phyloP scores from a whole-genome alignment of 2,329 filamentous ascomycete genomes.

The Huntiella bhutanensis region DNA sequence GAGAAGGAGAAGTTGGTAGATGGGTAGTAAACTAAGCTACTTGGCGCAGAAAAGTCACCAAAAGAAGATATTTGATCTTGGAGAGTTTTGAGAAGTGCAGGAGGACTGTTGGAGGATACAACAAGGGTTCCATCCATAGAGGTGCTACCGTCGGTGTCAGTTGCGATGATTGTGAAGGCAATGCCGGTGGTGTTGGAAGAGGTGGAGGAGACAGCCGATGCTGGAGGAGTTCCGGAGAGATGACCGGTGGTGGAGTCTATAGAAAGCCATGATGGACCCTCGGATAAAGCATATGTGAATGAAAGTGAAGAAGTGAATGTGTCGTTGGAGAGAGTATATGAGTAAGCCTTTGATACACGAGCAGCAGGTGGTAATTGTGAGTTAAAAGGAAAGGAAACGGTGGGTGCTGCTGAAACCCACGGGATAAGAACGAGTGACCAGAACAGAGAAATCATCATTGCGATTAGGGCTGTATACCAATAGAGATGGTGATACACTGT shows the following conservation, averaged over 20 bases:
- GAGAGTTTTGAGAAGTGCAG: slow-evolving; percentile 35
- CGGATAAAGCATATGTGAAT: slow-evolving; percentile 48
- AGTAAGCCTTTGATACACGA: slow-evolving; percentile 45
- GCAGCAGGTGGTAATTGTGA: slow-evolving; percentile 69
- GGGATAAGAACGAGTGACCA: slow-evolving; percentile 16
- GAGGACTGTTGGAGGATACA: slow-evolving; percentile 39
- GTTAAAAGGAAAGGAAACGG: slow-evolving; percentile 54
- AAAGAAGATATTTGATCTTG: slow-evolving; percentile 37
- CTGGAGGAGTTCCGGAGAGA: slow-evolving; percentile 50
- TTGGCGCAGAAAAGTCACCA: slow-evolving; percentile 40
- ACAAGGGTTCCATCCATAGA: slow-evolving; percentile 51
- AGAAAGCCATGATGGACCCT: slow-evolving; percentile 52
- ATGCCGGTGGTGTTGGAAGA: slow-evolving; percentile 32
- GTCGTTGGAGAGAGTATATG: slow-evolving; percentile 50
- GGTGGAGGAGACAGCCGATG: slow-evolving; percentile 26
- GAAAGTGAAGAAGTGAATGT: slow-evolving; percentile 48
- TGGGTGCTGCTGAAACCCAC: slow-evolving; percentile 22
- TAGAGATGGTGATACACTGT: not conserved
- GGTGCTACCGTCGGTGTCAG: slow-evolving; percentile 43
- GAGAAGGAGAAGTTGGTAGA: slow-evolving; percentile 32
- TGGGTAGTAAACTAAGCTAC: slow-evolving; percentile 36
- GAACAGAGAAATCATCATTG: slow-evolving; percentile 7
- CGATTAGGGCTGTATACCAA: slow-evolving; percentile 8
- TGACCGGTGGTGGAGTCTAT: slow-evolving; percentile 45
- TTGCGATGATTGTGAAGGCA: slow-evolving; percentile 48